Base-by-base conservation (phyloP, 768 basidiomycete species). In the Termitomyces sp. region DNA sequence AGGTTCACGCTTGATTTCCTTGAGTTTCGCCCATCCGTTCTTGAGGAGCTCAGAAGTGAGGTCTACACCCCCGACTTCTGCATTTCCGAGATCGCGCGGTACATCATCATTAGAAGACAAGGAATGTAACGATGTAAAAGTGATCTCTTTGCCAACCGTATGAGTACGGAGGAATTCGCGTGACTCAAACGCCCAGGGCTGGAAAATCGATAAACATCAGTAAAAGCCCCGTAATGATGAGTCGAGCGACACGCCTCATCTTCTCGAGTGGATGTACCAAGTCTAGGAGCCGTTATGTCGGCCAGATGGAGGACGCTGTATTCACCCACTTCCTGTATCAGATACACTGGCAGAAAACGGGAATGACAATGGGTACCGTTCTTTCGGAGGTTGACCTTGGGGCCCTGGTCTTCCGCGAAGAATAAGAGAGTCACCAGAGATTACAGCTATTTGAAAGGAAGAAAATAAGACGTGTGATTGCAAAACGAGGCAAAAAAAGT, bases 111-210 rank as follows among this genome's bases (percentile, higher is more conserved):
- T 86, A 34, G 87, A 73, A 10, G 90, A 81, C 42, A 97, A 75
- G 41, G 87, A 86, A 71, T 97, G 92, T 26, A 84, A 83, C 9
- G 94, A 85, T 26, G 79, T 81, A 73, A 96, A 97, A 0, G 87
- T 80, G 65, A 98, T 79, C 71, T 95, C 87, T 69, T 97, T 98
- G 62, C 95, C 96, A 51, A 98, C 93, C 12, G 86, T 77, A 46
- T 94, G 74, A 24, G 85, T 76, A 43, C 97, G 88, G 36, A 98
- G 77, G 72, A 88, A 97, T 73, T 98, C 97, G 62, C 97, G 88
- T 47, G 94, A 84, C 68, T 95, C 92, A 70, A 88, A 97, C 2
- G 96, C 90, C 85, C 88, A 94, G 6, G 87, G 84, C 92, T 96
- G 31, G 29, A 47, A 44, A 43, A 41, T 46, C 52, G 39, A 14